Percentiles rank a stretch among this genome's conserved stretches.
Conservation (phyloP, 352 stramenopile species). For the Chrysophaeum taylorii region DNA sequence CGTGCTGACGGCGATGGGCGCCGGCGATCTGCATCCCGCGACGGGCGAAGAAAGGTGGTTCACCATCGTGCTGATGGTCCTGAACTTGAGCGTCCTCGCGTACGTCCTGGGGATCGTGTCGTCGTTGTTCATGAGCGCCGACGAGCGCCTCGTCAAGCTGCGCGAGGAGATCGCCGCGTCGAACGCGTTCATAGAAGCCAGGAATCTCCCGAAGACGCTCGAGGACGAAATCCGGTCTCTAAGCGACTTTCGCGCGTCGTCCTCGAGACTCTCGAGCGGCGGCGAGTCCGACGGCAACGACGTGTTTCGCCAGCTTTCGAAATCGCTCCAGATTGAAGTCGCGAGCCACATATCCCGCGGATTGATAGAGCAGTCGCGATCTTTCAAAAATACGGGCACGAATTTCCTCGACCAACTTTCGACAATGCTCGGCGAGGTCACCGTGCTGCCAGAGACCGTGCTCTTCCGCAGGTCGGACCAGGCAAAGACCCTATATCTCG, state of each 20-base stretch:
- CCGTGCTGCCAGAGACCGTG: neutral
- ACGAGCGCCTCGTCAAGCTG: slow-evolving; percentile 20
- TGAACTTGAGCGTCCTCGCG: slow-evolving; percentile 25
- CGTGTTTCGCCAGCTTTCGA: slow-evolving; percentile 21
- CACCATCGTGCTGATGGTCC: slow-evolving; percentile 21
- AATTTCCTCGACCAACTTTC: slow-evolving; percentile 24
- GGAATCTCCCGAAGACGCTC: slow-evolving; percentile 7
- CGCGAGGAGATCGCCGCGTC: slow-evolving; percentile 17
- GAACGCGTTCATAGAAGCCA: slow-evolving; percentile 19
- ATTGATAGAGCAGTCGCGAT: slow-evolving; percentile 11
- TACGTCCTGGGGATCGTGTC: slow-evolving; percentile 26
- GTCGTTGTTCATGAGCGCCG: slow-evolving; percentile 22
- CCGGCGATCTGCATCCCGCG: slow-evolving; percentile 16
- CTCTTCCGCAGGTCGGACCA: slow-evolving; percentile 16
- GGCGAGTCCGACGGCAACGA: slow-evolving; percentile 16
- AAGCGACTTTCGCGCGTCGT: slow-evolving; percentile 13
- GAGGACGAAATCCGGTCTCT: slow-evolving; percentile 16
- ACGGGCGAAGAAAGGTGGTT: slow-evolving; percentile 20
- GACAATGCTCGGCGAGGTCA: slow-evolving; percentile 16
- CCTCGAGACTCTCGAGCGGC: neutral
- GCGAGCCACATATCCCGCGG: slow-evolving; percentile 20
- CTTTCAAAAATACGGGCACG: slow-evolving; percentile 13
- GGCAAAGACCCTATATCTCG: slow-evolving; percentile 17
- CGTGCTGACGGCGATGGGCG: slow-evolving; percentile 18
- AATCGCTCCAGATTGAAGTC: slow-evolving; percentile 25